Base-by-base conservation (phyloP, 179 eudicot genomes). In the Spergularia azorica region DNA sequence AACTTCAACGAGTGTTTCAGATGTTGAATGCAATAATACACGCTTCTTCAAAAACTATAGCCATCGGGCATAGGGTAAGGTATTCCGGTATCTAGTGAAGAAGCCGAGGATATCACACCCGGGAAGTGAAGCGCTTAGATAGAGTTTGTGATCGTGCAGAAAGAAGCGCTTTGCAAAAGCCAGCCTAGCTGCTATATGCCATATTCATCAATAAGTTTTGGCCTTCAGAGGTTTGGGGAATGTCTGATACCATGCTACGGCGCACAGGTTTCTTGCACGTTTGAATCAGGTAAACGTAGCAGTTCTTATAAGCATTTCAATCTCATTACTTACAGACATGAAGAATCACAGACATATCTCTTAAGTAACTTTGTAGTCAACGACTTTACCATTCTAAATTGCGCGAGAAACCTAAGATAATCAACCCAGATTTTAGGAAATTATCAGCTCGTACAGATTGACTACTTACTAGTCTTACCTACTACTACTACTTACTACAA, bases 281-380 rank as follows among this genome's bases (percentile, higher is more conserved):
- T 50, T 32, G 32, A 62, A 16, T 48, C 69, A 74, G 77, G 69
- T 74, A 74, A 74, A 62, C 7, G 16, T 13, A 18, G 36, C 20
- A 18, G 21, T 52, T 6, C 14, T 51, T 8, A 57, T 46, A 46
- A 4, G 6, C 51, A 62, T 43, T 21, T 9, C 16, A 13, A 2
- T 59, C 67, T 58, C 32, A 15, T 48, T 67, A 65, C 75, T 41
- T 58, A 5, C 55, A 16, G 16, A 36, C n/a, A 7, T 60, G 18
- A 18, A 60, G 12, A 60, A 60, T 20, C 36, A 60, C 63, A 20
- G 5, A 60, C 10, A 20, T 0, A 43, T 43, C 6, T 43, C 48
- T 43, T 0, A 43, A 43, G 48, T 26, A 26, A 26, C 32, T 43
- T 43, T 43, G 48, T 43, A 7, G 48, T 26, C 48, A 43, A 43